Conservation (phyloP, 2,329 filamentous ascomycete genomes). For the Tolypocladium sp. region DNA sequence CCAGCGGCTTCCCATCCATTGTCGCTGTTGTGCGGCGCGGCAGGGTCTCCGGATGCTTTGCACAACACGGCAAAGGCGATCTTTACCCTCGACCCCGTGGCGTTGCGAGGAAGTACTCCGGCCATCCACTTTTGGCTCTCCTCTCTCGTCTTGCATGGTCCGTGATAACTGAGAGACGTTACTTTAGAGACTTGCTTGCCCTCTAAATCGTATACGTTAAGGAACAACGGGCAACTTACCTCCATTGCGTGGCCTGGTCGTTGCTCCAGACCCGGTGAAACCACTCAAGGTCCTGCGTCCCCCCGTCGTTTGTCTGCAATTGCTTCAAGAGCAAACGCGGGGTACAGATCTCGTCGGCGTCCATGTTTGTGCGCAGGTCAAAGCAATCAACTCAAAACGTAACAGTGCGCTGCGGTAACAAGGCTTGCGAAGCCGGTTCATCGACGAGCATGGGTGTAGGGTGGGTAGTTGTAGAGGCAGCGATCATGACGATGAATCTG, state of each 20-base stretch:
- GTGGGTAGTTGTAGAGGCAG: no score
- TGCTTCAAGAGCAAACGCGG: not conserved
- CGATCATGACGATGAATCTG: no score
- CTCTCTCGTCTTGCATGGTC: not conserved
- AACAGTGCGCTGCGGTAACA: no score
- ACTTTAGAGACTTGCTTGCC: no score
- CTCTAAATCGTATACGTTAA: no score
- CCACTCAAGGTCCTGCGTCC: not conserved
- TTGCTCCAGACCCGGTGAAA: not conserved
- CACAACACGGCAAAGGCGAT: not conserved
- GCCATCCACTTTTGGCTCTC: not conserved
- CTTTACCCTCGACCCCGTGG: not conserved
- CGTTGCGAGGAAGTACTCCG: not conserved
- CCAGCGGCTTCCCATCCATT: not conserved
- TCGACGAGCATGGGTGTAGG: no score
- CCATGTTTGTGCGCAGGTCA: not conserved
- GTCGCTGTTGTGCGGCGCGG: no score
- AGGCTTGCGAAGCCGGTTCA: no score
- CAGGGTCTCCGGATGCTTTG: not conserved
- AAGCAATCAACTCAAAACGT: no score
- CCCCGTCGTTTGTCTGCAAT: not conserved
- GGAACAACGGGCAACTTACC: not conserved
- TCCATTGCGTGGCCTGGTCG: not conserved
- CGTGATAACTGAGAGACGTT: not conserved
- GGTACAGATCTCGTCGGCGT: not conserved